These are phyloP conservation scores for Cylindrotheca fusiformis DNA, from an alignment of 108 stramenopile species.

Conservation along the genomic window DNA sequence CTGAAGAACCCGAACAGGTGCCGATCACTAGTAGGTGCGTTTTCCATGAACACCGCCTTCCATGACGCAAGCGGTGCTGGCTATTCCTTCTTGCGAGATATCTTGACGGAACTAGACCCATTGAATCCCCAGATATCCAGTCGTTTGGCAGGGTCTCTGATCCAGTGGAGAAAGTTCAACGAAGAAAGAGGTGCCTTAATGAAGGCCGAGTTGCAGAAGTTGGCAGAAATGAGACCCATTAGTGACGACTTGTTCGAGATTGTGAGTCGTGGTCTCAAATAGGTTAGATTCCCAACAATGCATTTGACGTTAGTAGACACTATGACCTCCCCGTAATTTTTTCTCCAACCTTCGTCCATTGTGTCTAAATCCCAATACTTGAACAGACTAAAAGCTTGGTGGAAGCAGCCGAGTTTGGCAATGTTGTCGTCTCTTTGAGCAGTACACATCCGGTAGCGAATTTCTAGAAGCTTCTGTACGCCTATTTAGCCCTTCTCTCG, in stretches of 20 bases:
- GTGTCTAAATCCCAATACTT: too few species aligned
- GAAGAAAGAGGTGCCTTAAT: conserved; percentile 69
- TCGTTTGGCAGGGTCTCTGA: conserved; percentile 69
- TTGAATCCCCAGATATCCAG: conserved; percentile 92
- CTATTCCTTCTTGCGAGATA: conserved; percentile 86
- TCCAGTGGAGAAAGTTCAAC: conserved; percentile 82
- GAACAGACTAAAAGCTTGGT: too few species aligned
- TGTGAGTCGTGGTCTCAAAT: conserved; percentile 63
- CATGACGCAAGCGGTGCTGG: conserved; percentile 85
- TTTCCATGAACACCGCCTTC: conserved; percentile 83
- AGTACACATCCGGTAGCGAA: too few species aligned
- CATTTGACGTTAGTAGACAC: too few species aligned
- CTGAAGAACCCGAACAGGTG: conserved; percentile 92
- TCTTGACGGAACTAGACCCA: conserved; percentile 74
- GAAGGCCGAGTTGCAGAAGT: conserved; percentile 73
- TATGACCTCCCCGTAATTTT: too few species aligned
- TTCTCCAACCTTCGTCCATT: too few species aligned
- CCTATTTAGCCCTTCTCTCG: too few species aligned
- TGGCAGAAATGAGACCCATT: conserved; percentile 53
- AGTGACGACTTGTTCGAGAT: conserved; percentile 86
- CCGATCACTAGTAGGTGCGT: conserved; percentile 79
- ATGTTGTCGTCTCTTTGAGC: too few species aligned
- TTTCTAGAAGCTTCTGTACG: too few species aligned
- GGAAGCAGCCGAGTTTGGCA: too few species aligned
- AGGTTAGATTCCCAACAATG: conserved; percentile 13